A percentile compares a stretch with the other conserved stretches of the same genome.
These are phyloP conservation scores for Cornus suecica DNA, from an alignment of 148 eudicot species.

Conservation along the genomic window DNA sequence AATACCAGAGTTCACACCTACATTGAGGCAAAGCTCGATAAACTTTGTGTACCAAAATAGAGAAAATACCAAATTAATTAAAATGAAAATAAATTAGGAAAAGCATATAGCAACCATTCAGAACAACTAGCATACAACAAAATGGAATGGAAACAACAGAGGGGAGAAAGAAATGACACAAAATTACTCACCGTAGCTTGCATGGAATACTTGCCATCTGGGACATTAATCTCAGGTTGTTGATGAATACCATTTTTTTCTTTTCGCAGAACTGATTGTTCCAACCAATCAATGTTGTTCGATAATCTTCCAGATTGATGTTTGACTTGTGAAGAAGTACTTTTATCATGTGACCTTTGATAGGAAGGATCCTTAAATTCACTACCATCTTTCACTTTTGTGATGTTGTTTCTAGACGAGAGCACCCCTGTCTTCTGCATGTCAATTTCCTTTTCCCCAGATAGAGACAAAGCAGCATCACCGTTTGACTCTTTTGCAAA, in stretches of 20 bases:
- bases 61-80: no score
- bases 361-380: constrained; percentile 30
- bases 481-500: constrained; percentile 38
- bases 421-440: constrained; percentile 39
- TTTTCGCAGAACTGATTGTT: constrained; percentile 41
- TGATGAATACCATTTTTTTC: constrained; percentile 58
- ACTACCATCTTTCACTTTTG: constrained; percentile 50
- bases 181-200: constrained; percentile 54
- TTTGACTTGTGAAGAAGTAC: constrained; percentile 36
- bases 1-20: no score
- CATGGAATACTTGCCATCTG: constrained; percentile 52
- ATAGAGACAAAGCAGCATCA: constrained; percentile 26
- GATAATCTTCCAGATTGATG: constrained; percentile 33
- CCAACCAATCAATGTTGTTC: constrained; percentile 34
- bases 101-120: neutral
- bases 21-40: no score
- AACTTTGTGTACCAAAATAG: neutral
- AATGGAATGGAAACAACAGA: constrained; percentile 2
- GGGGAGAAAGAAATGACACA: constrained; percentile 2
- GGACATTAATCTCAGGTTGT: constrained; percentile 59
- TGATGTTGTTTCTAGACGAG: constrained; percentile 31
- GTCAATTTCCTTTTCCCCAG: constrained; percentile 35
- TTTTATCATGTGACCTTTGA: constrained; percentile 41
- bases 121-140: neutral
- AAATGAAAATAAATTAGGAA: neutral